A percentile compares a stretch with the other conserved stretches of the same genome.
These are phyloP conservation scores for Nemania bipapillata DNA, from an alignment of 2,329 filamentous ascomycete species.

Conservation along the genomic window DNA sequence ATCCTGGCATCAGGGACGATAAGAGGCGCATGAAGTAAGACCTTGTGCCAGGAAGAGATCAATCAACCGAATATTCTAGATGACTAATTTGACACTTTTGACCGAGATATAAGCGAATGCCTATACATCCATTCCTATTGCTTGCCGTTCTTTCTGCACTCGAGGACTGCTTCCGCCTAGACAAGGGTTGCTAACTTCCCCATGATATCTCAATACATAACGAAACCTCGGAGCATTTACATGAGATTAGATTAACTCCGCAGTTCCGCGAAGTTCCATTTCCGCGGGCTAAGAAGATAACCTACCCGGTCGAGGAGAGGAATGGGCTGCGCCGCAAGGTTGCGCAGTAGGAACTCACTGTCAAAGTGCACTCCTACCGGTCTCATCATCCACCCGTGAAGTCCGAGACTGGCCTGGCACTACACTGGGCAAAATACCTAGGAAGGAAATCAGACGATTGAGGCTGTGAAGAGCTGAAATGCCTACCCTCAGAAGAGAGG, in stretches of 20 bases:
- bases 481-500: not conserved
- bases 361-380: conserved; percentile 13
- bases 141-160: no score
- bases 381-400: conserved; percentile 13
- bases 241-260: conserved; percentile 23
- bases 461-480: conserved; percentile 16
- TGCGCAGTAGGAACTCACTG: conserved; percentile 16
- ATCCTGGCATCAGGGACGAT: conserved; percentile 12
- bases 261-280: conserved; percentile 20
- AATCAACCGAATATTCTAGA: not conserved
- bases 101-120: not conserved
- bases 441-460: not conserved
- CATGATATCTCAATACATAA: not conserved
- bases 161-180: not conserved
- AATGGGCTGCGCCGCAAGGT: conserved; percentile 21
- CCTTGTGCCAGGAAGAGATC: not conserved
- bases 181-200: no score
- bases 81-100: not conserved
- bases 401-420: conserved; percentile 10
- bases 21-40: conserved; percentile 17
- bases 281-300: not conserved
- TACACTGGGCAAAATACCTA: conserved; percentile 30
- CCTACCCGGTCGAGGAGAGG: not conserved
- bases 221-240: conserved; percentile 17
- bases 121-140: no score